Base-by-base conservation (phyloP, 768 basidiomycete species). In the Xerocomus potaroensis region DNA sequence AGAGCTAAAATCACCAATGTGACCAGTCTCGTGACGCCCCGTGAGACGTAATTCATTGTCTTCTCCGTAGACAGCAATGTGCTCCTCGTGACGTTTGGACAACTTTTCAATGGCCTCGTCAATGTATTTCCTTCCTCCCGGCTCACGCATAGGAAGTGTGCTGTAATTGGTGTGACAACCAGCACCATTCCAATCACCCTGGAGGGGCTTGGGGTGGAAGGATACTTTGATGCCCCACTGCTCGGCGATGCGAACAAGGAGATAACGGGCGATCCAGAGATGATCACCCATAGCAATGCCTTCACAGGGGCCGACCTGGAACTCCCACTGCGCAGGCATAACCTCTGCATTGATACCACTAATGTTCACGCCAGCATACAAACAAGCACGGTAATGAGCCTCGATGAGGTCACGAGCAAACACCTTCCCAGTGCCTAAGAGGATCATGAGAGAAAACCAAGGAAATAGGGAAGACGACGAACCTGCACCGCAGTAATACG, bases 281-380 rank as follows among this genome's bases (percentile, higher is more conserved):
- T 99, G 95, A 69, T 99, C 96, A 58, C 96, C 96, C 92, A 98
- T 95, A 49, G 86, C 77, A 68, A 98, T 97, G 45, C 96, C 96
- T 67, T 90, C 87, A 61, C 95, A 98, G 24, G 96, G 96, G 43
- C 96, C 95, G 58, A 99, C 92, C 71, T 99, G 96, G 87, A 95
- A 99, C 74, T 99, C 96, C 96, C 96, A 99, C 69, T 99, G 96
- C 46, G 94, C 84, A 14, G 96, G 95, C 95, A 98, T 98, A 51
- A 98, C 95, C 72, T 98, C 96, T 50, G 95, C 95, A 68, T 98
- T 99, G 75, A 99, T 97, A 65, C 96, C 96, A 56, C 90, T 92
- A 73, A 98, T 98, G 76, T 92, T 93, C 72, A 99, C 79, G 57
- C 93, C 94, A 46, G 93, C 72, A 66, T 95, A 94, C 44, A 95